Percentiles rank a stretch among this genome's conserved stretches.
These are phyloP conservation scores for Sporothrix schenckii DNA, from an alignment of 2,329 filamentous ascomycete genomes.

Conservation along the genomic window DNA sequence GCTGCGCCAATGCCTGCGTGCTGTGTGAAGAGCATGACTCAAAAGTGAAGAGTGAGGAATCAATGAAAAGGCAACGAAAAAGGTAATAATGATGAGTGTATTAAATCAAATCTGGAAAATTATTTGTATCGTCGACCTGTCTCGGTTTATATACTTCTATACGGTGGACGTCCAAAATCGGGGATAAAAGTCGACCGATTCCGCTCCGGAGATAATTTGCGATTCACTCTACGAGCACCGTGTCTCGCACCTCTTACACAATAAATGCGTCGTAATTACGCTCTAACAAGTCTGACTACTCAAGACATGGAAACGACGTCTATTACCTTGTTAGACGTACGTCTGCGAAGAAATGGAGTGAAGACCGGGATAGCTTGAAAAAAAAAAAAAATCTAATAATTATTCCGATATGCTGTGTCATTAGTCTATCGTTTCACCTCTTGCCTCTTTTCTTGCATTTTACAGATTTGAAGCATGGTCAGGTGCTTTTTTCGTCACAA, in stretches of 20 bases:
- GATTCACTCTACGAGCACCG: background rate
- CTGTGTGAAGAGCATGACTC: constrained; percentile 34
- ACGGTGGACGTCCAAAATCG: background rate
- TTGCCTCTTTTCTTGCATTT: too few relatives aligned
- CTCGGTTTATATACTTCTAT: background rate
- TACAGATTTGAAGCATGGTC: too few relatives aligned
- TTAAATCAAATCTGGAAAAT: background rate
- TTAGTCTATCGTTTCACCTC: too few relatives aligned
- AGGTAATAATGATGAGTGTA: background rate
- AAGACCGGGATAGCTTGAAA: too few relatives aligned
- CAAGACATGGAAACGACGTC: too few relatives aligned
- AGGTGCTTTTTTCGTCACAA: too few relatives aligned
- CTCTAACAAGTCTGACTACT: too few relatives aligned
- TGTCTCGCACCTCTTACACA: background rate
- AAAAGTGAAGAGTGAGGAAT: background rate
- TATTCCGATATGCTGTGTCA: too few relatives aligned
- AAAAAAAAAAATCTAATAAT: too few relatives aligned
- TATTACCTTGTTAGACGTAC: too few relatives aligned
- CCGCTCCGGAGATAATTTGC: constrained; percentile 10
- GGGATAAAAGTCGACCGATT: constrained; percentile 11
- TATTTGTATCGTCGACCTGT: background rate
- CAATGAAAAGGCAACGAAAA: background rate
- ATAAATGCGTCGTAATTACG: too few relatives aligned
- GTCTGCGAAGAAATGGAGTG: too few relatives aligned
- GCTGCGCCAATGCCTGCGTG: constrained; percentile 39